Base-by-base conservation (phyloP, 176 grass and related monocot genomes). In the Puya raimondii region DNA sequence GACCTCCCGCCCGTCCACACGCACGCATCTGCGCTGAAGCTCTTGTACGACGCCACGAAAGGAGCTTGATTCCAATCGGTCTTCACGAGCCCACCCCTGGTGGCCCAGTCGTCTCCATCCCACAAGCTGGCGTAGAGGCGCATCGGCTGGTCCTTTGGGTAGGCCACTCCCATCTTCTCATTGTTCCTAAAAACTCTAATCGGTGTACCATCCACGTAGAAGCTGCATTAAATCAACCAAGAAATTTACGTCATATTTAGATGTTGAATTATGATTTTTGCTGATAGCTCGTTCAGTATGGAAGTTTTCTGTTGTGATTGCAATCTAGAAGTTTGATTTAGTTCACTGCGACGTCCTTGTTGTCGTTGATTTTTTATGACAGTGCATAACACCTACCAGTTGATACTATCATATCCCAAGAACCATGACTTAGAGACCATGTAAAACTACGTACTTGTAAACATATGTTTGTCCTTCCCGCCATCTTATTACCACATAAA, bases 51-150 rank as follows among this genome's bases (percentile, higher is more conserved):
- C 1, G 91, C 91, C 17, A 83, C 79, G 66, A 96, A 96, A 3
- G 91, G 91, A 0, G 91, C 87, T 10, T 74, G 10, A 3, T 25
- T 47, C 91, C 91, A 96, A 69, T 96, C 91, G 13, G 91, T 68
- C 81, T 96, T 96, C 0, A 96, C 87, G 0, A 78, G 51, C 0
- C 91, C 91, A 9, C 91, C 91, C 78, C 85, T 83, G 15, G 91
- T 96, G 9, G 87, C 91, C 91, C 91, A 96, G 63, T 77, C 69
- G 12, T 91, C 91, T 20, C 81, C 91, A 67, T 96, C 75, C 91
- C 91, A 96, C 1, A 96, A 71, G 56, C 87, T 96, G 0, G 87
- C 81, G 63, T 96, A 91, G 2, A 96, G 77, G 11, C 81, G 65
- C 84, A 96, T 85, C 2, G 91, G 84, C 79, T 96, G 91, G 15